These are phyloP conservation scores for Hyaloscypha bicolor DNA, from an alignment of 495 filamentous ascomycete genomes.

Conservation along the genomic window DNA sequence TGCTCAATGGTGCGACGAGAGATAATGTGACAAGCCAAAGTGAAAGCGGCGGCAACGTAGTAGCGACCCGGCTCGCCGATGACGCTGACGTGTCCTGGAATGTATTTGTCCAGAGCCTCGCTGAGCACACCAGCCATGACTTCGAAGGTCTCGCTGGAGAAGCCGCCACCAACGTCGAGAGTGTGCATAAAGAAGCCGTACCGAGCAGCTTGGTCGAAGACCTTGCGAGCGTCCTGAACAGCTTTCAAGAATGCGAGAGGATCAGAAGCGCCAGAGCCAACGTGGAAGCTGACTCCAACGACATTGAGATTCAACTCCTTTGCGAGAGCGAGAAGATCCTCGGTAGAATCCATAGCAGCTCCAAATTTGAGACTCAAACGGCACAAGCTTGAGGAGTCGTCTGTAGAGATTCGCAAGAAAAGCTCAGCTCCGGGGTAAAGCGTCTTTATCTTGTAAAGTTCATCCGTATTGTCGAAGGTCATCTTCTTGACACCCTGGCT, in stretches of 20 bases:
- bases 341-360: conserved; percentile 79
- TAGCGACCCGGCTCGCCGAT: conserved; percentile 97
- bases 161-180: conserved; percentile 94
- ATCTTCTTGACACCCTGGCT: conserved; percentile 90
- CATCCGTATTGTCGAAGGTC: conserved; percentile 98
- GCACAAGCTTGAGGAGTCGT: conserved; percentile 93
- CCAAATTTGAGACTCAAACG: conserved; percentile 96
- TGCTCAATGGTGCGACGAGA: conserved; percentile 83
- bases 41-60: conserved; percentile 92
- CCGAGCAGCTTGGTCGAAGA: conserved; percentile 84
- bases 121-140: conserved; percentile 81
- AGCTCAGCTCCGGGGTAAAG: conserved; percentile 87
- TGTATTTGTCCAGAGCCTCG: conserved; percentile 79
- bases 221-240: conserved; percentile 80
- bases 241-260: conserved; percentile 86
- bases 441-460: conserved; percentile 95
- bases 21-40: conserved; percentile 90
- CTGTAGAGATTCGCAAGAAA: conserved; percentile 90
- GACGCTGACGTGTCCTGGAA: conserved; percentile 81
- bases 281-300: conserved; percentile 96
- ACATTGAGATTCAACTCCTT: conserved; percentile 91
- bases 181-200: conserved; percentile 82
- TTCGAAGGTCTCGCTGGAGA: conserved; percentile 87
- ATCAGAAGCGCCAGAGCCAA: conserved; percentile 93
- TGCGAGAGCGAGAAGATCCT: conserved; percentile 76